A percentile compares a stretch with the other conserved stretches of the same genome.
phyloP scores from a whole-genome alignment of 495 filamentous ascomycete genomes.

The Lasiosphaeriaceae sp. region DNA sequence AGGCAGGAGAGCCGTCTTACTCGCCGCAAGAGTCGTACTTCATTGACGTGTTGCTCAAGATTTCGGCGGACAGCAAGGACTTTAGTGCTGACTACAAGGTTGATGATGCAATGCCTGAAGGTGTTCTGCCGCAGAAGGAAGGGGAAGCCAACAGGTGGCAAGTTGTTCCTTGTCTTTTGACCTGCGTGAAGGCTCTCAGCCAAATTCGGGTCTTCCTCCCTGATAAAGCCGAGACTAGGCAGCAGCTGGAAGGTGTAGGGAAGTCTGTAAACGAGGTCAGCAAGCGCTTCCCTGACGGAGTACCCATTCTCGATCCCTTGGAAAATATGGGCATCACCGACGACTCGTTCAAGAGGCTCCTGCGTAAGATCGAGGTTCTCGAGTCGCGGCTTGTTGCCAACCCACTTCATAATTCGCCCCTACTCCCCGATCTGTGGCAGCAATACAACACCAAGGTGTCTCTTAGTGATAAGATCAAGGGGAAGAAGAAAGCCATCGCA shows the following conservation, averaged over 20 bases:
- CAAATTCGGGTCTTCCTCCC: slow-evolving; percentile 77
- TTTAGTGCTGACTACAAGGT: slow-evolving; percentile 27
- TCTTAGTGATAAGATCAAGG: slow-evolving; percentile 73
- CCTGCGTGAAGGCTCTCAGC: slow-evolving; percentile 72
- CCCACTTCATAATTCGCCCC: slow-evolving; percentile 82
- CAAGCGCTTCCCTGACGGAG: slow-evolving; percentile 85
- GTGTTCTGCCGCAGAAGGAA: slow-evolving; percentile 19
- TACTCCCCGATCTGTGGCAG: slow-evolving; percentile 75
- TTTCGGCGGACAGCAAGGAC: slow-evolving; percentile 54
- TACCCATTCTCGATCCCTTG: slow-evolving; percentile 83
- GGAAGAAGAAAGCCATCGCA: slow-evolving; percentile 77
- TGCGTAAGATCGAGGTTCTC: slow-evolving; percentile 94
- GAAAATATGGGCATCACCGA: slow-evolving; percentile 93
- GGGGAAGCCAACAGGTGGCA: slow-evolving; percentile 57
- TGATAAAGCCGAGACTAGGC: slow-evolving; percentile 58
- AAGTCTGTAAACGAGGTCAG: slow-evolving; percentile 66
- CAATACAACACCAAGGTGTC: slow-evolving; percentile 78
- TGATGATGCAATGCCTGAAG: slow-evolving; percentile 32
- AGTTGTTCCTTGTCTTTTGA: slow-evolving; percentile 81
- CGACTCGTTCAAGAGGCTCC: slow-evolving; percentile 84
- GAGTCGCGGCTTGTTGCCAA: slow-evolving; percentile 88
- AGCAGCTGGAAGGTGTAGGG: slow-evolving; percentile 61
- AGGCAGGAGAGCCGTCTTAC: slow-evolving; percentile 58
- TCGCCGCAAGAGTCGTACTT: slow-evolving; percentile 69
- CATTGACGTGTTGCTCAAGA: slow-evolving; percentile 74